phyloP scores from a whole-genome alignment of 148 eudicot genomes.

The Silene conica region DNA sequence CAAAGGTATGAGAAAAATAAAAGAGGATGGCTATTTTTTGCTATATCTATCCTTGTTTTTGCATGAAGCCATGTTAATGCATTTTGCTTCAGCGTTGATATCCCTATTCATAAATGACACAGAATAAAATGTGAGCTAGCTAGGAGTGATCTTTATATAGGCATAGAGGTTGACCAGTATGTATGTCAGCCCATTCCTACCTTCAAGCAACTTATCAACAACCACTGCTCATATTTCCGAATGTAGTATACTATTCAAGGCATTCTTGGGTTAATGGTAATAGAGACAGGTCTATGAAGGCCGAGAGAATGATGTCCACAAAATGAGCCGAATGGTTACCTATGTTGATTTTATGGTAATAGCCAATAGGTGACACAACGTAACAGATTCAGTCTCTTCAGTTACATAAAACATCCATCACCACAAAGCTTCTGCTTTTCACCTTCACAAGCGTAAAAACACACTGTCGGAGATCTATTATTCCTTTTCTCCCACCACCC shows the following conservation, averaged over 20 bases:
- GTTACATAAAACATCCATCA: background rate
- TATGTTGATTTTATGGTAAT: too few species aligned
- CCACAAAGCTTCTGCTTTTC: background rate
- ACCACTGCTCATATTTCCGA: background rate
- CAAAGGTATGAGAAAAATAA: too few species aligned
- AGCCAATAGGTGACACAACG: too few species aligned
- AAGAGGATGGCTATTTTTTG: too few species aligned
- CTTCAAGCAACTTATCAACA: background rate
- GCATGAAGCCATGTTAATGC: too few species aligned
- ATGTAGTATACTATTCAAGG: background rate
- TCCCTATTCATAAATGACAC: too few species aligned
- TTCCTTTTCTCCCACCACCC: background rate
- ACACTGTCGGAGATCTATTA: background rate
- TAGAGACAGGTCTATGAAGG: too few species aligned
- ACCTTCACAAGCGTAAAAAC: background rate
- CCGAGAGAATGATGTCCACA: too few species aligned
- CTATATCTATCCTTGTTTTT: too few species aligned
- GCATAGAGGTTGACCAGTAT: background rate
- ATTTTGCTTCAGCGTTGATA: too few species aligned
- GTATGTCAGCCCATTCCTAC: background rate
- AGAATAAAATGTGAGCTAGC: too few species aligned
- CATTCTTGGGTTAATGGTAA: background rate
- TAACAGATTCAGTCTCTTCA: background rate
- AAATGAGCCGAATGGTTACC: too few species aligned
- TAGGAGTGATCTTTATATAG: background rate